phyloP scores from a whole-genome alignment of 139 green algal species.

The Edaphochlamys debaryana region DNA sequence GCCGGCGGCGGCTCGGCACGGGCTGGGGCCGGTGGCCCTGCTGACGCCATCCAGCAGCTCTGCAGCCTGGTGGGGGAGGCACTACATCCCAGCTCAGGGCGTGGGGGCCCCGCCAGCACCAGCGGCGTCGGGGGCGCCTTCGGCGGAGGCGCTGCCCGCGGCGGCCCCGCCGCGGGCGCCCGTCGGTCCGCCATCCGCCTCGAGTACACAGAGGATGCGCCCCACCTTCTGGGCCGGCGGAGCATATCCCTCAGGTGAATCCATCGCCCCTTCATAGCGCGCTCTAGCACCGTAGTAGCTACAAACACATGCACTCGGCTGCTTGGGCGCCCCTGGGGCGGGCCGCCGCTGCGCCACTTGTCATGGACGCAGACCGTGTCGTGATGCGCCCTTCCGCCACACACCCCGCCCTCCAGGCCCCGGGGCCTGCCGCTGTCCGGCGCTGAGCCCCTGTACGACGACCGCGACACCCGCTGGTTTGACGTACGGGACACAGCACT shows the following conservation, averaged over 20 bases:
- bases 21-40: too few relatives aligned
- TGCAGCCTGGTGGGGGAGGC: neutral
- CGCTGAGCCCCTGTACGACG: constrained; percentile 31
- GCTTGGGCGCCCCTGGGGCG: too few relatives aligned
- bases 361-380: too few relatives aligned
- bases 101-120: constrained; percentile 11
- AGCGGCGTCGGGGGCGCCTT: neutral
- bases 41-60: neutral
- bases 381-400: too few relatives aligned
- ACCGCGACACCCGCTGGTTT: constrained; percentile 34
- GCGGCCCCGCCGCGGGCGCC: too few relatives aligned
- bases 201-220: constrained; percentile 9
- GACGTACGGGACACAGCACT: neutral
- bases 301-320: too few relatives aligned
- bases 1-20: too few relatives aligned
- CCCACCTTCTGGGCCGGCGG: constrained; percentile 10
- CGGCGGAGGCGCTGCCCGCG: too few relatives aligned
- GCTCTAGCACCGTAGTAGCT: too few relatives aligned
- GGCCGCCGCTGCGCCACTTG: too few relatives aligned
- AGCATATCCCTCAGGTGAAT: constrained; percentile 14
- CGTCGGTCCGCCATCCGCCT: neutral
- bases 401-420: too few relatives aligned
- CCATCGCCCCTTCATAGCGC: too few relatives aligned
- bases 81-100: constrained; percentile 1
- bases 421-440: constrained; percentile 40